phyloP scores from a whole-genome alignment of 768 basidiomycete species.

The Phaeotremella fagi region DNA sequence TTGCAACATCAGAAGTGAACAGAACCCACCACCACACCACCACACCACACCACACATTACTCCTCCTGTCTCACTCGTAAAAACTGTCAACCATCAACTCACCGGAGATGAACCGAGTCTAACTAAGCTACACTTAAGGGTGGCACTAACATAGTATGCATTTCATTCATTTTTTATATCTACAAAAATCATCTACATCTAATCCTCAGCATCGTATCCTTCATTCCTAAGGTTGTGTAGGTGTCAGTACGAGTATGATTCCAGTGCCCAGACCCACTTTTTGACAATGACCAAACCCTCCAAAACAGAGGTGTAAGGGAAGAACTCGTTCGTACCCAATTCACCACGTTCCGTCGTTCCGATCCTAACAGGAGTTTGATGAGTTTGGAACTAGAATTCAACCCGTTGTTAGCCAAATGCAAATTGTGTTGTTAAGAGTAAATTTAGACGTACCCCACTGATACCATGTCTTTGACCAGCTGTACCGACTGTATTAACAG shows the following conservation, averaged over 20 bases:
- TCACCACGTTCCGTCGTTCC: slow-evolving; percentile 93
- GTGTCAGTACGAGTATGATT: not conserved
- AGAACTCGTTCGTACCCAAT: slow-evolving; percentile 92
- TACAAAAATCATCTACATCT: not conserved
- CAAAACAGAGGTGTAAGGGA: slow-evolving; percentile 80
- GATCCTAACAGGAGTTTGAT: slow-evolving; percentile 90
- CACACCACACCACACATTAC: too few species aligned
- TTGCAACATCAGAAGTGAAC: too few species aligned
- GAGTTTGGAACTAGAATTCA: slow-evolving; percentile 73
- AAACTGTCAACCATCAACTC: too few species aligned
- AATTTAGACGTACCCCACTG: slow-evolving; percentile 41
- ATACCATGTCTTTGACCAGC: slow-evolving; percentile 77
- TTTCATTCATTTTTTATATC: not conserved
- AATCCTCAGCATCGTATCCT: slow-evolving; percentile 48
- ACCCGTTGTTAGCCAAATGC: not conserved
- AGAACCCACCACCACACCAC: too few species aligned
- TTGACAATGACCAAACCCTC: slow-evolving; percentile 88
- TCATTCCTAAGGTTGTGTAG: slow-evolving; percentile 48
- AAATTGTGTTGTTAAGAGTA: not conserved
- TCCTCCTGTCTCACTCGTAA: too few species aligned
- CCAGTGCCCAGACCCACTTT: slow-evolving; percentile 70
- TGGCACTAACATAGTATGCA: not conserved
- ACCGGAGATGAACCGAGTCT: too few species aligned
- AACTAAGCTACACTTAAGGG: too few species aligned
- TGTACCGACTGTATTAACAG: slow-evolving; percentile 94